phyloP scores from a whole-genome alignment of 2,329 filamentous ascomycete genomes.

The Aspergillus fumigatus region DNA sequence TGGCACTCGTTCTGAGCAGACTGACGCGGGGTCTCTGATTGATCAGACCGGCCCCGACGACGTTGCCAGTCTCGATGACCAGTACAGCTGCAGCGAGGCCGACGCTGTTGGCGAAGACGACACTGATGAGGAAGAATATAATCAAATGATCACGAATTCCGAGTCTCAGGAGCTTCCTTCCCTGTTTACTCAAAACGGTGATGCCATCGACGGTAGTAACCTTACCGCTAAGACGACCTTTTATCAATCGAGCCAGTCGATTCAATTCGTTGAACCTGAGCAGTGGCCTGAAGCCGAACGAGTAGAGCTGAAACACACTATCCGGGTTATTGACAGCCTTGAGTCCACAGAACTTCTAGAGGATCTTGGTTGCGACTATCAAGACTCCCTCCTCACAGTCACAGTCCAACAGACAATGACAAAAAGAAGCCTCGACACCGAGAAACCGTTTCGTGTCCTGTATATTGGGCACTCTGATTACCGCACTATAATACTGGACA shows the following conservation, averaged over 20 bases:
- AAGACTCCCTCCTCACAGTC: constrained; percentile 32
- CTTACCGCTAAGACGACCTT: constrained; percentile 32
- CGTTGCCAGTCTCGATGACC: constrained; percentile 41
- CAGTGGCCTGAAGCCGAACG: constrained; percentile 36
- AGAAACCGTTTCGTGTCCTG: constrained; percentile 42
- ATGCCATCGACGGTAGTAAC: constrained; percentile 32
- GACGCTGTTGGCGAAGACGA: constrained; percentile 30
- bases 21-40: constrained; percentile 41
- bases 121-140: constrained; percentile 23
- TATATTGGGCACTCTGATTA: constrained; percentile 39
- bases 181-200: constrained; percentile 23
- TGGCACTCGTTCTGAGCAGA: constrained; percentile 41
- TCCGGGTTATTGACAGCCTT: constrained; percentile 31
- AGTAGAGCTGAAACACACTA: constrained; percentile 41
- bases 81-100: constrained; percentile 34
- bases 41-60: constrained; percentile 41
- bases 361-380: constrained; percentile 22
- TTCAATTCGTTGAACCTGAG: constrained; percentile 41
- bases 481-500: constrained; percentile 41
- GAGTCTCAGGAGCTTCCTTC: constrained; percentile 28
- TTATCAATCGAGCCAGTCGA: constrained; percentile 32
- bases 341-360: constrained; percentile 27
- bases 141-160: constrained; percentile 23
- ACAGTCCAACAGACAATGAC: constrained; percentile 44
- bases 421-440: constrained; percentile 34